A percentile compares a stretch with the other conserved stretches of the same genome.
These are phyloP conservation scores for Dryas octopetala DNA, from an alignment of 306 rosid genomes.

Conservation along the genomic window DNA sequence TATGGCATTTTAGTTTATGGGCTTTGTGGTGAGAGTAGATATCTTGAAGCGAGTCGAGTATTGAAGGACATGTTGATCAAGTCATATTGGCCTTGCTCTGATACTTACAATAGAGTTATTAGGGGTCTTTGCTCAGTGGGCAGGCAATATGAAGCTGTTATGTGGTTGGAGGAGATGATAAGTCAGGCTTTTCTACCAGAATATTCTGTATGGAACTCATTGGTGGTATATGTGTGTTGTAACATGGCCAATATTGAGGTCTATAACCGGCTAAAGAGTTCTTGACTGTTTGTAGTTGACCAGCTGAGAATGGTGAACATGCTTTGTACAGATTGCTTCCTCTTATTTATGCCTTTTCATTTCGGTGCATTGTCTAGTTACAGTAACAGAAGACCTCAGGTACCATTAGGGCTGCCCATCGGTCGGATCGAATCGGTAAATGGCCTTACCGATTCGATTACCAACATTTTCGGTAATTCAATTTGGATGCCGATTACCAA, in stretches of 20 bases:
- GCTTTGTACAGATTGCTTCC: no score
- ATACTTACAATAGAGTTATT: constrained; percentile 29
- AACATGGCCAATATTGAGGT: constrained; percentile 10
- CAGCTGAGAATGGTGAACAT: no score
- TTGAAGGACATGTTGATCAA: constrained; percentile 39
- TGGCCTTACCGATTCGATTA: no score
- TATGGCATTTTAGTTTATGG: constrained; percentile 31
- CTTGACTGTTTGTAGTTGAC: not conserved
- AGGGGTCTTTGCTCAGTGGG: constrained; percentile 39
- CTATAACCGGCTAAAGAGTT: not conserved
- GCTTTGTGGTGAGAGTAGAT: constrained; percentile 32
- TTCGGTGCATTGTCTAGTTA: no score
- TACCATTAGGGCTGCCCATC: no score
- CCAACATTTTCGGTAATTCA: no score
- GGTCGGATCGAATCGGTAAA: no score
- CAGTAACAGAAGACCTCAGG: no score
- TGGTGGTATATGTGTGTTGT: constrained; percentile 38
- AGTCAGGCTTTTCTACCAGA: constrained; percentile 33
- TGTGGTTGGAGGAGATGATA: constrained; percentile 45
- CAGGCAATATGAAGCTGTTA: constrained; percentile 36
- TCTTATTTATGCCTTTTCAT: no score
- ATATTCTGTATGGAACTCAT: constrained; percentile 33
- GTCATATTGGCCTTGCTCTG: constrained; percentile 29
- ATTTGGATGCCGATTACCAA: no score
- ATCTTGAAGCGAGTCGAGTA: constrained; percentile 26